Conservation (phyloP, 1,139 yeast genomes). For the Nakaseomyces sp. region DNA sequence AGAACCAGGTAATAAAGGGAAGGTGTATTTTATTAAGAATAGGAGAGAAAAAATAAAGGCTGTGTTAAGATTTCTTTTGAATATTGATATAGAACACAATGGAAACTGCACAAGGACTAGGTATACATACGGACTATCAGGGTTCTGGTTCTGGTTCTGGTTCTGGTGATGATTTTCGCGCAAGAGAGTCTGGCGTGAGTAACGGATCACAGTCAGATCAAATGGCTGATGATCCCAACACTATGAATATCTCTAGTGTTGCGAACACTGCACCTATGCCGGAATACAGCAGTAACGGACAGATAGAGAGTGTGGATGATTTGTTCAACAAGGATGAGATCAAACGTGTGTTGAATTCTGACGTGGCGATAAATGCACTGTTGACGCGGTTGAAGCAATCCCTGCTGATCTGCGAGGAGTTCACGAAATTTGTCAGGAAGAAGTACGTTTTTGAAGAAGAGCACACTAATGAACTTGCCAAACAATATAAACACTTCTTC, state of each 20-base stretch:
- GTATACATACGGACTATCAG: neutral
- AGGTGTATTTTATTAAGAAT: too few relatives aligned
- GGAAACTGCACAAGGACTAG: neutral
- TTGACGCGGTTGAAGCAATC: slow-evolving; percentile 70
- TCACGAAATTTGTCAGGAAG: slow-evolving; percentile 67
- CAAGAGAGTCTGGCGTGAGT: neutral
- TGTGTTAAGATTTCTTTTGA: too few relatives aligned
- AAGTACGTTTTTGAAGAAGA: slow-evolving; percentile 75
- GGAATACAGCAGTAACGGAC: neutral
- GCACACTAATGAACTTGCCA: slow-evolving; percentile 62
- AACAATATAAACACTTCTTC: slow-evolving; percentile 43
- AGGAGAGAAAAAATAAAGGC: too few relatives aligned
- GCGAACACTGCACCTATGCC: neutral
- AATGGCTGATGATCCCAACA: neutral
- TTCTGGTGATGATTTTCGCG: neutral
- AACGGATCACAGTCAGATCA: neutral
- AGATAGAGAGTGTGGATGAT: slow-evolving; percentile 13
- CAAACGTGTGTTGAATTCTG: slow-evolving; percentile 44
- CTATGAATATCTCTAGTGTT: slow-evolving; percentile 1
- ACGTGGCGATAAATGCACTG: slow-evolving; percentile 56
- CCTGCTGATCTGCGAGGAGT: slow-evolving; percentile 74
- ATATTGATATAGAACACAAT: neutral
- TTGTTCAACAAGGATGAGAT: slow-evolving; percentile 43
- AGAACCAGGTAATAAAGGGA: too few relatives aligned
- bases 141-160: neutral